Base-by-base conservation (phyloP, 768 basidiomycete species). In the Floccularia luteovirens region DNA sequence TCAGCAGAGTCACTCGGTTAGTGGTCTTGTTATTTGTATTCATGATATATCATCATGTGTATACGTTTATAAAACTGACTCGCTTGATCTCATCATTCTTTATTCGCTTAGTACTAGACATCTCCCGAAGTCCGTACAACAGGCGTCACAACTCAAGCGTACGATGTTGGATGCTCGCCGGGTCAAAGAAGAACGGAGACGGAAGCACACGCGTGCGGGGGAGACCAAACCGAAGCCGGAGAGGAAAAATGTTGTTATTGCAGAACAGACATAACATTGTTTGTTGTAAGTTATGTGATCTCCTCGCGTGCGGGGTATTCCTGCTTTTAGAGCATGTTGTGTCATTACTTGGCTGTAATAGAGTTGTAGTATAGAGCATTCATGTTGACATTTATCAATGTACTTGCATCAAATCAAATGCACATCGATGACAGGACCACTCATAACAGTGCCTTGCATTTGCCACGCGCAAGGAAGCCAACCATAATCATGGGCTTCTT, bases 171-270 rank as follows among this genome's bases (percentile, higher is more conserved):
- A 92, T 22, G 82, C 91, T 3, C 69, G 70, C 31, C 76, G 83
- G 42, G 87, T 85, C 72, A 97, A 96, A 65, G 92, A 99, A 53
- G 93, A 97, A 57, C 75, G 92, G 48, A 70, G 94, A 47, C 69
- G 93, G 57, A 84, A 82, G 54, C 94, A 98, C 58, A 85, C 93
- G 5, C 73, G 90, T 20, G 79, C 78, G 10, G 92, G 91, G 31
- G 79, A 82, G 57, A 75, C 60, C 60, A 96, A 91, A 55, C 94
- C 94, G 6, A 89, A 85, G 56, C 77, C 91, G 28, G 92, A 92
- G 70, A 77, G 83, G 61, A 92, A 91, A 66, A 93, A 86, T 58
- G 65, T 82, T 30, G 87, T 97, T 45, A 64, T 91, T 45, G 70
- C 70, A 32, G 89, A 92, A 63, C 90, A 94, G 67, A 70, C 69